Base-by-base conservation (phyloP, 73 alveolate genomes). In the Stentor roeselii region DNA sequence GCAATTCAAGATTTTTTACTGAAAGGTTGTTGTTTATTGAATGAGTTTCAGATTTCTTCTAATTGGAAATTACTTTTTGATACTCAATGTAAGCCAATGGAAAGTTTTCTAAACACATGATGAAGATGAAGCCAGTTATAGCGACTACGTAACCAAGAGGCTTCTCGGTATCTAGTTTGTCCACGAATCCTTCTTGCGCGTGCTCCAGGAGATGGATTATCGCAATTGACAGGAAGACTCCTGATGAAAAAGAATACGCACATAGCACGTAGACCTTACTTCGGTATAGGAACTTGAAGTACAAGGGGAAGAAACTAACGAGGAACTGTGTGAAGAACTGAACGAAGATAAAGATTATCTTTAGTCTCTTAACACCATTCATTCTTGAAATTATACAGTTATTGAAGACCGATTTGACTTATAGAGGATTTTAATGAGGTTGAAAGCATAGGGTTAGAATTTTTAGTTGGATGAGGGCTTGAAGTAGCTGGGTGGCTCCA, bases 111-210 rank as follows among this genome's bases (percentile, higher is more conserved):
- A 67, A 27, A 34, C 21, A 67, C 11, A 67, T 15, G 11, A 67
- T 67, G 34, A 67, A 34, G 14, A 34, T 21, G 34, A 27, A 67
- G 41, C 80, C 80, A 21, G 21, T 34, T 21, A 67, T 14, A 1
- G 80, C 37, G 21, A 67, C 37, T 30, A 67, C n/a, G 34, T 21
- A 67, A 40, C 80, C 80, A 30, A 67, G 37, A 30, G 80, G 80
- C 41, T 27, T 27, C 21, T 21, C 80, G 21, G 21, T 34, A 11
- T 21, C 67, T 50, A 50, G 6, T 27, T 14, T 11, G 21, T 67
- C 80, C 14, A 21, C 41, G 2, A 67, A 32, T 2, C 21, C 37
- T 67, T 67, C 80, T 0, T 21, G 41, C 34, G 41, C 37, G 11
- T 67, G 42, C 34, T n/a, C 27, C 2, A 67, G 37, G 11, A 67